phyloP scores from a whole-genome alignment of 148 eudicot genomes.

The Linanthus parryae region DNA sequence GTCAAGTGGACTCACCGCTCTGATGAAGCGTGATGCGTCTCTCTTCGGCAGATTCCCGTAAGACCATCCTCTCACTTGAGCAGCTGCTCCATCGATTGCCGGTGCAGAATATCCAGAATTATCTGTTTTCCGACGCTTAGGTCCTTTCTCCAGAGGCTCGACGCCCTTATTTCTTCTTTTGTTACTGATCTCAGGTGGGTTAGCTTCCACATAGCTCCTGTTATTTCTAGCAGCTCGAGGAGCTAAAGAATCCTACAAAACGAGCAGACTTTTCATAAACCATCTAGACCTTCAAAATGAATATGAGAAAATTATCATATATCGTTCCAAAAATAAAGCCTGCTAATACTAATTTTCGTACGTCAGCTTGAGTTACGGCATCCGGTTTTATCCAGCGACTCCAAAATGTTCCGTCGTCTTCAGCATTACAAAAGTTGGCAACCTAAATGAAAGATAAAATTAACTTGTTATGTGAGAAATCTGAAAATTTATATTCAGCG shows the following conservation, averaged over 20 bases:
- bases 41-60: constrained; percentile 87
- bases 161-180: constrained; percentile 86
- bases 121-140: constrained; percentile 82
- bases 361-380: constrained; percentile 86
- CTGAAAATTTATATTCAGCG: no score
- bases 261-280: neutral
- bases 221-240: constrained; percentile 91
- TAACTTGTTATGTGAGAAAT: neutral
- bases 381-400: constrained; percentile 99
- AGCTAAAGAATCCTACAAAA: constrained; percentile 79
- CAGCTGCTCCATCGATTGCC: constrained; percentile 82
- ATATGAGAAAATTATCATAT: neutral
- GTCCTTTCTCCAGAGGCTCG: constrained; percentile 40
- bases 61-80: constrained; percentile 97
- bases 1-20: constrained; percentile 77
- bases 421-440: constrained; percentile 88
- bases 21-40: constrained; percentile 92
- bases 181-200: constrained; percentile 47
- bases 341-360: constrained; percentile 16
- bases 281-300: neutral
- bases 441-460: constrained; percentile 46
- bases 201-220: constrained; percentile 78
- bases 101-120: constrained; percentile 43
- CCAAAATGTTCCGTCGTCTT: constrained; percentile 98
- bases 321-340: neutral